These are phyloP conservation scores for Epichloe amarillans DNA, from an alignment of 2,329 filamentous ascomycete species.

Conservation along the genomic window DNA sequence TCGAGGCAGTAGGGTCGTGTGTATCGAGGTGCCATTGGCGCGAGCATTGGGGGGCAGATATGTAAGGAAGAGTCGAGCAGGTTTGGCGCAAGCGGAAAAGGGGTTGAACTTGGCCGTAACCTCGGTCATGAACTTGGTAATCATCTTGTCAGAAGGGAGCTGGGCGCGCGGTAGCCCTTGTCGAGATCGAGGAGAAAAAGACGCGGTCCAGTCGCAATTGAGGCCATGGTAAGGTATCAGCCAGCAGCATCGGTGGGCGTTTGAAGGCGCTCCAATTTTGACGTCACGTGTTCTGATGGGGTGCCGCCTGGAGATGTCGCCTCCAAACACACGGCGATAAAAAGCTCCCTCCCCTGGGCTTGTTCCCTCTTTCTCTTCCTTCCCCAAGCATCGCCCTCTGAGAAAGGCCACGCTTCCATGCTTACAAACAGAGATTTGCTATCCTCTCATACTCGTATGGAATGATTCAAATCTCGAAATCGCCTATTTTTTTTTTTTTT, in stretches of 20 bases:
- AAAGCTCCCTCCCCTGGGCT: neutral
- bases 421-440: constrained; percentile 10
- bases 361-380: constrained; percentile 1
- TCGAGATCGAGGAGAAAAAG: neutral
- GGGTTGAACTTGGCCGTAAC: constrained; percentile 85
- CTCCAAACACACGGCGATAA: neutral
- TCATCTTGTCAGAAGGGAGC: constrained; percentile 41
- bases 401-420: constrained; percentile 14
- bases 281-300: constrained; percentile 4
- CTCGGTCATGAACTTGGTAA: constrained; percentile 75
- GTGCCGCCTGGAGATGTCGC: neutral
- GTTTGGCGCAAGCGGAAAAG: constrained; percentile 66
- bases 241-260: neutral
- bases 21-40: constrained; percentile 59
- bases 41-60: constrained; percentile 71
- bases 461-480: neutral
- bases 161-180: constrained; percentile 3
- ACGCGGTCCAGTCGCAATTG: neutral
- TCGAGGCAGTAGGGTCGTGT: constrained; percentile 61
- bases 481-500: neutral
- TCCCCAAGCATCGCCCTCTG: constrained; percentile 11
- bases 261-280: constrained; percentile 1
- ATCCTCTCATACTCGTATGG: neutral
- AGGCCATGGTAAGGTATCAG: neutral
- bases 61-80: constrained; percentile 78